Conservation (phyloP, 208 protist species). For the Novymonas esmeraldas region DNA sequence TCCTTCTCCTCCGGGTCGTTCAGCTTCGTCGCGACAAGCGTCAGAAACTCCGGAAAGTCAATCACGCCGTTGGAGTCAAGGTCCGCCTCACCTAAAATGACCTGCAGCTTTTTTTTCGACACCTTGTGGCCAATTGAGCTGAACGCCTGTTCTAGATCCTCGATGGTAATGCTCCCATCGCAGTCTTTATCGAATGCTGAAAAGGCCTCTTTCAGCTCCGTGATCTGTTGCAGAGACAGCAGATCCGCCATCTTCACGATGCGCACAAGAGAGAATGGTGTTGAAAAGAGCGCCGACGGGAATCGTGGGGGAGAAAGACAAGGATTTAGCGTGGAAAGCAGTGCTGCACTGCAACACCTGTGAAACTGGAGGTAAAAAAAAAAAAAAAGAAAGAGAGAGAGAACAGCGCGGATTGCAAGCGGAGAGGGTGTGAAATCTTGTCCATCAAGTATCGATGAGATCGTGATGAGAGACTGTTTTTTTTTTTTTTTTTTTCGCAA, state of each 20-base stretch:
- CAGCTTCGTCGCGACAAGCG: slow-evolving; percentile 86
- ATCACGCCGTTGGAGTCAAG: slow-evolving; percentile 98
- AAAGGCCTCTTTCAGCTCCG: slow-evolving; percentile 99
- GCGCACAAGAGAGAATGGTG: neutral
- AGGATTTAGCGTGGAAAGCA: too few species aligned
- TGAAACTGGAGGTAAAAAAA: too few species aligned
- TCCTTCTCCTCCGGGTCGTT: slow-evolving; percentile 93
- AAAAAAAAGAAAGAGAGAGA: slow-evolving; percentile 5
- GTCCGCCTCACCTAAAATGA: slow-evolving; percentile 98
- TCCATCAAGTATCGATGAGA: too few species aligned
- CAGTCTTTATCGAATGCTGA: slow-evolving; percentile 99
- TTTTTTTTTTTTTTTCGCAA: neutral
- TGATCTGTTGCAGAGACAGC: slow-evolving; percentile 98
- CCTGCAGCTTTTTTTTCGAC: slow-evolving; percentile 89
- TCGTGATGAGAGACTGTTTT: neutral
- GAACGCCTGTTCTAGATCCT: slow-evolving; percentile 99
- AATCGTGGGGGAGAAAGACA: too few species aligned
- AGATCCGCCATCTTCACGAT: slow-evolving; percentile 82
- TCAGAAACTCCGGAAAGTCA: slow-evolving; percentile 98
- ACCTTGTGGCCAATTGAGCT: slow-evolving; percentile 98
- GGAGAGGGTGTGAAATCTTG: neutral
- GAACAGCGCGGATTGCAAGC: neutral
- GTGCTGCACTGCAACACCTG: too few species aligned
- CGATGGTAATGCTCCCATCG: slow-evolving; percentile 98
- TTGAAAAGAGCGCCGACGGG: too few species aligned